A percentile compares a stretch with the other conserved stretches of the same genome.
Conservation (phyloP, 306 rosid species). For the Malus sieversii region DNA sequence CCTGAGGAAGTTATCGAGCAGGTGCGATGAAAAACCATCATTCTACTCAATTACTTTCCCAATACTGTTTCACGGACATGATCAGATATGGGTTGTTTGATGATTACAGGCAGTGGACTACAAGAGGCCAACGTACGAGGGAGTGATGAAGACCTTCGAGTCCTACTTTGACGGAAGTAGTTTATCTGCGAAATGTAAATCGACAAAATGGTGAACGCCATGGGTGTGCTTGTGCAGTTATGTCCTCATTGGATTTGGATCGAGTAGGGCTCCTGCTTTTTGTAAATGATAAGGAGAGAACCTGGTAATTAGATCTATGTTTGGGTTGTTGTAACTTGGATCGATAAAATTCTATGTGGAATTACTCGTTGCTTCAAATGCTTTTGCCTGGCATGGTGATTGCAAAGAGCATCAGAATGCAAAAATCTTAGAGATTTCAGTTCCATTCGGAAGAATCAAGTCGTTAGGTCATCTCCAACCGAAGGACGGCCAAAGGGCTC, state of each 20-base stretch:
- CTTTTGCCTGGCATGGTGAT: background rate
- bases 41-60: background rate
- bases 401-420: too few species aligned
- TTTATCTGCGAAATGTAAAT: conserved; percentile 70
- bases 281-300: conserved; percentile 53
- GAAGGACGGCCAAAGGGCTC: too few species aligned
- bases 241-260: conserved; percentile 30
- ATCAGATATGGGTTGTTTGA: conserved; percentile 5
- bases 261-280: conserved; percentile 26
- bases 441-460: background rate
- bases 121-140: conserved; percentile 94
- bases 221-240: conserved; percentile 25
- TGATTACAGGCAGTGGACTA: conserved; percentile 89
- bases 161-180: conserved; percentile 57
- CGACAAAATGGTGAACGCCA: conserved; percentile 77
- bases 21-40: conserved; percentile 29
- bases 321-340: conserved; percentile 35
- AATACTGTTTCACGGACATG: background rate
- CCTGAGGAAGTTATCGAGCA: conserved; percentile 86
- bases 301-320: conserved; percentile 36
- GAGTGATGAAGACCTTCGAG: conserved; percentile 69
- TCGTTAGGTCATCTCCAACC: too few species aligned
- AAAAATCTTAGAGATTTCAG: too few species aligned
- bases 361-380: conserved; percentile 13
- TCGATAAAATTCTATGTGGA: conserved; percentile 18